These are phyloP conservation scores for Candida montana DNA, from an alignment of 805 yeast species.

Conservation along the genomic window DNA sequence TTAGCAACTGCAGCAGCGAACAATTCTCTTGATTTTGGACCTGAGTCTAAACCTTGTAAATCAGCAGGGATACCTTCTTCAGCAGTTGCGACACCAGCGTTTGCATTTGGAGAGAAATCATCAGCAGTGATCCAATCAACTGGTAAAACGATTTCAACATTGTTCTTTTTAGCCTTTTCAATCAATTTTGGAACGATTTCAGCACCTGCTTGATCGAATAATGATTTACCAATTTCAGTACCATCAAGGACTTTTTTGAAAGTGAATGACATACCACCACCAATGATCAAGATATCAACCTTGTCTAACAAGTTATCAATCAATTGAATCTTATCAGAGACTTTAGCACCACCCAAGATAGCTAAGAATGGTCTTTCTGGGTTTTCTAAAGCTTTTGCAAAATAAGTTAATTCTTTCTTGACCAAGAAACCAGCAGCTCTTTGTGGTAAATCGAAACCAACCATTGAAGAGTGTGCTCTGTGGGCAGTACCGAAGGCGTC, in stretches of 20 bases:
- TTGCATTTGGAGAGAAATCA: conserved; percentile 88
- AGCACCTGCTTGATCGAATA: conserved; percentile 92
- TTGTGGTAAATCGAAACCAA: conserved; percentile 91
- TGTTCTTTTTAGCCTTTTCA: conserved; percentile 94
- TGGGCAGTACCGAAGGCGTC: conserved; percentile 99
- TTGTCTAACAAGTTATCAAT: conserved; percentile 95
- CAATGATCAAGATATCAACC: conserved; percentile 90
- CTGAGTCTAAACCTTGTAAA: conserved; percentile 95
- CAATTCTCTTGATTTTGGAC: conserved; percentile 80
- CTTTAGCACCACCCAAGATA: conserved; percentile 99
- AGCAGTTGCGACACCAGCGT: conserved; percentile 76
- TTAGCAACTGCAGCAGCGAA: conserved; percentile 78
- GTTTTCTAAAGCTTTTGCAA: conserved; percentile 97
- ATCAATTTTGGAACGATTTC: conserved; percentile 88
- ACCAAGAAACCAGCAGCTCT: conserved; percentile 98
- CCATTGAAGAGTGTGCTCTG: conserved; percentile 99
- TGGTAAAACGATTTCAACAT: conserved; percentile 90
- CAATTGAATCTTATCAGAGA: conserved; percentile 96
- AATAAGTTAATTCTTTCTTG: conserved; percentile 95
- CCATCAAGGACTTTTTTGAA: conserved; percentile 89
- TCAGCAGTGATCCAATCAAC: conserved; percentile 96
- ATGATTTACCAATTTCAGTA: conserved; percentile 85
- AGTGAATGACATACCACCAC: conserved; percentile 99
- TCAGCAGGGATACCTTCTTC: conserved; percentile 90
- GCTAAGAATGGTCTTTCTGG: conserved; percentile 98